Conservation (phyloP, 176 grass and related monocot genomes). For the Lolium rigidum region DNA sequence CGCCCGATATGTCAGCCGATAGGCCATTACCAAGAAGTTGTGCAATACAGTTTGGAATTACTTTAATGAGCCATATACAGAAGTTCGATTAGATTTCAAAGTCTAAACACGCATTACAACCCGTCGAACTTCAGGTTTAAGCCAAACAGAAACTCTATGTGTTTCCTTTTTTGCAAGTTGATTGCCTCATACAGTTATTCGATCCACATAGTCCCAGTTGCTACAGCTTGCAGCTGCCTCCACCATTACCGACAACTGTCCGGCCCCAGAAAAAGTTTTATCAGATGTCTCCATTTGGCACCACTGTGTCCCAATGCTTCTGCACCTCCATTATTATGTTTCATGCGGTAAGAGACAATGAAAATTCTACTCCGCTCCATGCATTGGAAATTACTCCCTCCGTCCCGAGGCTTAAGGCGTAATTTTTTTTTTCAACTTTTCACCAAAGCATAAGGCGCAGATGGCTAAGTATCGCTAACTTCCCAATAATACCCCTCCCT, state of each 20-base stretch:
- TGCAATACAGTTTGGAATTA: neutral
- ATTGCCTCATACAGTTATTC: neutral
- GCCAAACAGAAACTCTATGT: neutral
- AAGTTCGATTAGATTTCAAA: neutral
- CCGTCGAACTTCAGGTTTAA: neutral
- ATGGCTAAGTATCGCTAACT: too few relatives aligned
- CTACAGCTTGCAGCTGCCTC: slow-evolving; percentile 2
- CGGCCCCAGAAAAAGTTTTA: neutral
- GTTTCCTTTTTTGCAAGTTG: slow-evolving; percentile 2
- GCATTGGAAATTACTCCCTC: neutral
- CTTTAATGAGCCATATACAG: neutral
- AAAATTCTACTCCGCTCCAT: neutral
- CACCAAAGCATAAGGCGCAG: too few relatives aligned
- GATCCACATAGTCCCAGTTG: neutral
- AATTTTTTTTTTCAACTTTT: too few relatives aligned
- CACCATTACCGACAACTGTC: neutral
- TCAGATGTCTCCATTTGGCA: neutral
- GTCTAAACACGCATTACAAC: neutral
- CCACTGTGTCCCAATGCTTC: neutral
- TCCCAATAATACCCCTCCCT: too few relatives aligned
- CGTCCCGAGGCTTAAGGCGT: too few relatives aligned
- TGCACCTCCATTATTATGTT: neutral
- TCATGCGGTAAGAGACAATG: neutral
- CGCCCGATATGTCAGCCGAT: neutral
- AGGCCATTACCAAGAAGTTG: neutral